phyloP scores from a whole-genome alignment of 106 monocot species.

The Cymbidium sinense region DNA sequence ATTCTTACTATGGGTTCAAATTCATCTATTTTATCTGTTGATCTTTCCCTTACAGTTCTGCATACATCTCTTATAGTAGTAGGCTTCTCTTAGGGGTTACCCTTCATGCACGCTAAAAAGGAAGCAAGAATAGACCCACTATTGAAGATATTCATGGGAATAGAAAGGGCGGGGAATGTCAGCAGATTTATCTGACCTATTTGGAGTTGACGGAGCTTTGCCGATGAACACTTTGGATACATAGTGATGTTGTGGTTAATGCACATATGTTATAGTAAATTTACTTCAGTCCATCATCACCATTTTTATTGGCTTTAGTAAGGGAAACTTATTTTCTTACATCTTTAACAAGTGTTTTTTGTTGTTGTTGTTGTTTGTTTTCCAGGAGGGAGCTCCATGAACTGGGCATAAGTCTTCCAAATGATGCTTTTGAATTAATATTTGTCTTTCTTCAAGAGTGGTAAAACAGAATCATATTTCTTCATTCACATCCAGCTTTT shows the following conservation, averaged over 20 bases:
- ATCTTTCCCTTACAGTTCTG: neutral
- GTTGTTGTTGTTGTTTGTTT: neutral
- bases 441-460: conserved; percentile 90
- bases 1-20: neutral
- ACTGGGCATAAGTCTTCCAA: conserved; percentile 76
- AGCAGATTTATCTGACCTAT: neutral
- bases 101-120: too few relatives aligned
- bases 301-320: neutral
- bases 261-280: too few relatives aligned
- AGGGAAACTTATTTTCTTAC: neutral
- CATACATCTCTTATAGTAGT: neutral
- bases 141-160: neutral
- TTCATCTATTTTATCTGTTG: too few relatives aligned
- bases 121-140: neutral
- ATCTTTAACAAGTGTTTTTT: too few relatives aligned
- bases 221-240: neutral
- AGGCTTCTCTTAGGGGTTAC: too few relatives aligned
- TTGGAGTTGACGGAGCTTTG: neutral
- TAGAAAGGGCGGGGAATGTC: neutral
- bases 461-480: conserved; percentile 26
- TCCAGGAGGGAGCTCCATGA: conserved; percentile 91
- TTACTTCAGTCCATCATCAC: neutral
- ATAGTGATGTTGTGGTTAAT: neutral
- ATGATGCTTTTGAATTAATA: conserved; percentile 85
- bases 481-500: neutral